Conservation (phyloP, 164 flowering plant species). For the Nymphaea thermarum region DNA sequence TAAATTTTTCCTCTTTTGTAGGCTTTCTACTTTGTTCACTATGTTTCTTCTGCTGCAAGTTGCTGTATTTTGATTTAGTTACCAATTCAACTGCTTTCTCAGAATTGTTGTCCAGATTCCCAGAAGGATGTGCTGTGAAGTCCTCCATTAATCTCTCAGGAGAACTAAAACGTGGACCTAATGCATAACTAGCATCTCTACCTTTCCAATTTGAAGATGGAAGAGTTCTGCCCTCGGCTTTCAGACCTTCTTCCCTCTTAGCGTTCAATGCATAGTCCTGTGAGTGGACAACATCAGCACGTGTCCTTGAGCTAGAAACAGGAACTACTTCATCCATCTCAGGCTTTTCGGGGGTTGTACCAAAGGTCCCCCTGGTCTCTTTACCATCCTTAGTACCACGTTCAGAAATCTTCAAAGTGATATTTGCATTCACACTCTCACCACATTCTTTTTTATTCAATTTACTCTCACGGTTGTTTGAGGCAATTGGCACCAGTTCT, state of each 20-base stretch:
- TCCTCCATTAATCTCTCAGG: slow-evolving; percentile 25
- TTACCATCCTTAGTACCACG: slow-evolving; percentile 17
- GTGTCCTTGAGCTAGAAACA: slow-evolving; percentile 41
- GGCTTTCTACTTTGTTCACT: slow-evolving; percentile 32
- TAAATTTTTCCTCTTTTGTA: slow-evolving; percentile 20
- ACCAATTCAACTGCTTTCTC: not conserved
- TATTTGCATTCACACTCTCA: not conserved
- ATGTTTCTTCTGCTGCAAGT: slow-evolving; percentile 16
- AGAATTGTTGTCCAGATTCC: not conserved
- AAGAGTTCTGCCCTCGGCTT: slow-evolving; percentile 13
- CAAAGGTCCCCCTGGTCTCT: slow-evolving; percentile 10
- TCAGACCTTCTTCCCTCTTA: slow-evolving; percentile 32
- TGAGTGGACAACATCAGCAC: slow-evolving; percentile 18
- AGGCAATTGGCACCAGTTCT: not conserved
- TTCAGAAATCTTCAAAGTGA: slow-evolving; percentile 5
- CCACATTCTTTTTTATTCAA: too few relatives aligned
- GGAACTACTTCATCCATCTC: slow-evolving; percentile 23
- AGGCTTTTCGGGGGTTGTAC: slow-evolving; percentile 22
- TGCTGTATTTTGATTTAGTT: not conserved
- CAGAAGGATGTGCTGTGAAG: not conserved
- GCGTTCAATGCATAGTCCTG: slow-evolving; percentile 32
- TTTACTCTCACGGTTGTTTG: not conserved
- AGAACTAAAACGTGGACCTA: slow-evolving; percentile 15
- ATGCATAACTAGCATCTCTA: slow-evolving; percentile 15
- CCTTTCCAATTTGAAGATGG: slow-evolving; percentile 17